These are phyloP conservation scores for Annulohypoxylon stygium DNA, from an alignment of 495 filamentous ascomycete species.

Conservation along the genomic window DNA sequence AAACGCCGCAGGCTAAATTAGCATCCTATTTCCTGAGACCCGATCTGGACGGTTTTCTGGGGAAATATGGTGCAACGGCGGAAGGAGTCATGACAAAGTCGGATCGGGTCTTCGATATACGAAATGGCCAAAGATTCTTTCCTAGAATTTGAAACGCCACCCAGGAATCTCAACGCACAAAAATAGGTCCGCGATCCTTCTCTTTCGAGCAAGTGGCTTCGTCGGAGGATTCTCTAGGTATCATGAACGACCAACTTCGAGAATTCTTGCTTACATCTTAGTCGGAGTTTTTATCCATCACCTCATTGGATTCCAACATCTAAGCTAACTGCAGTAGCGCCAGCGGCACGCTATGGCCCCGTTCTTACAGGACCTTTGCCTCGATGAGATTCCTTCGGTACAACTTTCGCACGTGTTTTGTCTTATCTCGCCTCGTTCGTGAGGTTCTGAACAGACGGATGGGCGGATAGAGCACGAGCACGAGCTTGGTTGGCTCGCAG, in stretches of 20 bases:
- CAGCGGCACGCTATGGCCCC: constrained; percentile 18
- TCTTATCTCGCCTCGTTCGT: constrained; percentile 25
- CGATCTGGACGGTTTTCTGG: neutral
- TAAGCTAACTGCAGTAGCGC: neutral
- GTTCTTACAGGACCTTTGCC: neutral
- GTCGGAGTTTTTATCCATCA: constrained; percentile 42
- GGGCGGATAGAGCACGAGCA: neutral
- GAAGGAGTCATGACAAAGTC: neutral
- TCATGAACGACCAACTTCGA: neutral
- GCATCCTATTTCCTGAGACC: neutral
- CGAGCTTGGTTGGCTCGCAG: constrained; percentile 13
- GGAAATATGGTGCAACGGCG: constrained; percentile 2
- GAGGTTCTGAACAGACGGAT: constrained; percentile 6
- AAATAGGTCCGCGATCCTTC: constrained; percentile 17
- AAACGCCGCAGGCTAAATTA: constrained; percentile 10
- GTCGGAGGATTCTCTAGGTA: constrained; percentile 7
- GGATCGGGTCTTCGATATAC: neutral
- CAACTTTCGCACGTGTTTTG: constrained; percentile 31
- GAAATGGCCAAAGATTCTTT: neutral
- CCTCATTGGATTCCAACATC: constrained; percentile 29
- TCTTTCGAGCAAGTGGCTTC: constrained; percentile 1
- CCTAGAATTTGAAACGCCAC: constrained; percentile 11
- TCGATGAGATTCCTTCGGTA: constrained; percentile 26
- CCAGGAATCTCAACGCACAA: constrained; percentile 12
- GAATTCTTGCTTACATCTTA: constrained; percentile 22